phyloP scores from a whole-genome alignment of 139 green algal species.

The Chlorella sp. region DNA sequence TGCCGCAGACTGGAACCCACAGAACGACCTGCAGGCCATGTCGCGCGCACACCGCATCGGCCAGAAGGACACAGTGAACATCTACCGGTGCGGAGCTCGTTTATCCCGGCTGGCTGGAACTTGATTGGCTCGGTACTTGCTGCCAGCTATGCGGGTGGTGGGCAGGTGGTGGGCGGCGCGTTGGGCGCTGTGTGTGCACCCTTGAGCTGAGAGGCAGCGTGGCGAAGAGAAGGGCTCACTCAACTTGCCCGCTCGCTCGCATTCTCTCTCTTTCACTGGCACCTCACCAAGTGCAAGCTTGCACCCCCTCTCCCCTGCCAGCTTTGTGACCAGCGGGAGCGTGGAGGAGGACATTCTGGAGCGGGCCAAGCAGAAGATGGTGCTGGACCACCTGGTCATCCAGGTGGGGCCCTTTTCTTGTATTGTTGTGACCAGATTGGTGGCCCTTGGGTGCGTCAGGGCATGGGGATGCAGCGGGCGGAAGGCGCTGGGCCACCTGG shows the following conservation, averaged over 20 bases:
- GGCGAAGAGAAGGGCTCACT: too few species aligned
- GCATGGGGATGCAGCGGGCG: slow-evolving; percentile 69
- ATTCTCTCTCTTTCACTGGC: too few species aligned
- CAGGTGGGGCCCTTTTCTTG: slow-evolving; percentile 46
- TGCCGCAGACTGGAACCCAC: slow-evolving; percentile 56
- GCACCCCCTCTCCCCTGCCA: slow-evolving; percentile 20
- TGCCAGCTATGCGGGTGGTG: too few species aligned
- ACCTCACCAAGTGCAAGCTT: too few species aligned
- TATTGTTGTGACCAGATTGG: neutral
- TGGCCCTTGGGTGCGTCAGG: too few species aligned
- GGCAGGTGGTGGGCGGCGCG: too few species aligned
- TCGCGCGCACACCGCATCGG: slow-evolving; percentile 94
- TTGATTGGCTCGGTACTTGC: too few species aligned
- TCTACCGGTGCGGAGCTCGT: slow-evolving; percentile 80
- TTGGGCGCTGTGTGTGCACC: too few species aligned
- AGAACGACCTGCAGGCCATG: slow-evolving; percentile 95
- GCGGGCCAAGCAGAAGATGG: slow-evolving; percentile 96
- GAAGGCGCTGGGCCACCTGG: slow-evolving; percentile 98
- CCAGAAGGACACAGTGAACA: slow-evolving; percentile 80
- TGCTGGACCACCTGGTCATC: slow-evolving; percentile 97
- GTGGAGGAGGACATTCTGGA: slow-evolving; percentile 97
- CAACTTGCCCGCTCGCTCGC: too few species aligned
- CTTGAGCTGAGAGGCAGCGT: too few species aligned
- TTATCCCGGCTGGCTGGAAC: too few species aligned
- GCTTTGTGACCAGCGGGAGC: slow-evolving; percentile 86